These are phyloP conservation scores for Penicillium tannophilum DNA, from an alignment of 495 filamentous ascomycete species.

Conservation along the genomic window DNA sequence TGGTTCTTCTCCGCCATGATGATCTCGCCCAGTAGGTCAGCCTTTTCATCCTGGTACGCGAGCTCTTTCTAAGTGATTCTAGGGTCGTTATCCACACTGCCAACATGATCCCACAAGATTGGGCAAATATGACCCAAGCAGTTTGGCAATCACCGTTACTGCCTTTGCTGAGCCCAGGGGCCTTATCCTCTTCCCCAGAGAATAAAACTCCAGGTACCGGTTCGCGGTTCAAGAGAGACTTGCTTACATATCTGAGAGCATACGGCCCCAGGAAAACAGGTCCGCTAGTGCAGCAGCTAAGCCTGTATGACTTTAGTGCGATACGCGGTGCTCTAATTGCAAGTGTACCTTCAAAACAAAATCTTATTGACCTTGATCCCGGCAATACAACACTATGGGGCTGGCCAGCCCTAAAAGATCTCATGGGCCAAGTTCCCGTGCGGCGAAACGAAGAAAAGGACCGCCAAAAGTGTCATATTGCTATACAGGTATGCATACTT, in stretches of 20 bases:
- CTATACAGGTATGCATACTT: conserved; percentile 56
- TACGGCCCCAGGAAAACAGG: conserved; percentile 63
- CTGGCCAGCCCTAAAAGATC: conserved; percentile 67
- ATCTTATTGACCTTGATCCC: conserved; percentile 36
- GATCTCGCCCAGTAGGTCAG: conserved; percentile 63
- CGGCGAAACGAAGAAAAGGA: neutral
- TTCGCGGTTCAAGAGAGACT: conserved; percentile 70
- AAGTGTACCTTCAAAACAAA: conserved; percentile 71
- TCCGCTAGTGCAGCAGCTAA: conserved; percentile 56
- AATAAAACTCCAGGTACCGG: conserved; percentile 57
- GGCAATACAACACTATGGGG: conserved; percentile 63
- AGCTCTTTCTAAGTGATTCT: conserved; percentile 3
- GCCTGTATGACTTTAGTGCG: conserved; percentile 67
- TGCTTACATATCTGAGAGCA: conserved; percentile 69
- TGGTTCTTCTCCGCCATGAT: conserved; percentile 78
- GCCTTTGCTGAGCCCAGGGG: conserved; percentile 41
- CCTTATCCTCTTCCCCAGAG: conserved; percentile 10
- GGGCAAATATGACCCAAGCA: conserved; percentile 85
- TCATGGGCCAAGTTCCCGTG: conserved; percentile 54
- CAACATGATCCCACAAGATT: conserved; percentile 85
- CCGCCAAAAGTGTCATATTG: conserved; percentile 55
- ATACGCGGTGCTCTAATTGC: conserved; percentile 75
- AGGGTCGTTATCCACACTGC: conserved; percentile 83
- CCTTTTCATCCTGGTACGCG: neutral
- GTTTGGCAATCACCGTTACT: conserved; percentile 80